Evolutionary conservation across 1,284 basidiomycete species (phyloP), one percentile per base, ranked within the genome.

Genomic region (Paramarasmius palmivorus): DNA sequence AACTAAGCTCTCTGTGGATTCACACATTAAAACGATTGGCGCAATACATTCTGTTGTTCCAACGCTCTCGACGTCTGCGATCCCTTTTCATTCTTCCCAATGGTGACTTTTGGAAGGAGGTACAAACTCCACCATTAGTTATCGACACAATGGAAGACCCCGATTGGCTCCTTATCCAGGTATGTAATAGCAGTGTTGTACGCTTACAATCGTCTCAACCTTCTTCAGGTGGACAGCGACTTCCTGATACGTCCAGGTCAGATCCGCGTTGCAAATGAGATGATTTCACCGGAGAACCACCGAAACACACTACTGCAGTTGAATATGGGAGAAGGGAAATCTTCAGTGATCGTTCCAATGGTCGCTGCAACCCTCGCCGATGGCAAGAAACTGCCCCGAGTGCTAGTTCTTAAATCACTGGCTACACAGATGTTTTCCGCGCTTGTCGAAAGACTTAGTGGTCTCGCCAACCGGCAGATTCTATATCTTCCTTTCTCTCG

Each of bases 321-420:
- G 20, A 81, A 82, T 44, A 82, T 83, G 81, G 80, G 80, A 3
- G 80, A 82, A 56, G 81, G 81, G 2, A 82, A 82, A 56, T 76
- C 79, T 2, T 76, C 77, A 0, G 53, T 82, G 3, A 82, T 83
- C 19, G 67, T 76, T 0, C 79, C 80, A 0, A 65, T 82, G 20
- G 64, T 69, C 19, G 64, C 71, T 0, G 63, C 68, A 0, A 54
- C 66, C 19, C 63, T 81, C 2, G 74, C 81, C 0, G 63, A 81
- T 57, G 70, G 76, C 1, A 29, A 62, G 2, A 73, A 66, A n/a
- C 67, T 82, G 4, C 72, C 74, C 2, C 69, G 81, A n/a, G 72
- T 82, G 7, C 60, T 81, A 4, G 74, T 78, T 23, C 70, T 79
- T 12, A 80, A 78, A 41, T 59, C 73, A 0, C 58, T 78, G 6